Base-by-base conservation (phyloP, 805 yeast genomes). In the Pichia occidentalis region DNA sequence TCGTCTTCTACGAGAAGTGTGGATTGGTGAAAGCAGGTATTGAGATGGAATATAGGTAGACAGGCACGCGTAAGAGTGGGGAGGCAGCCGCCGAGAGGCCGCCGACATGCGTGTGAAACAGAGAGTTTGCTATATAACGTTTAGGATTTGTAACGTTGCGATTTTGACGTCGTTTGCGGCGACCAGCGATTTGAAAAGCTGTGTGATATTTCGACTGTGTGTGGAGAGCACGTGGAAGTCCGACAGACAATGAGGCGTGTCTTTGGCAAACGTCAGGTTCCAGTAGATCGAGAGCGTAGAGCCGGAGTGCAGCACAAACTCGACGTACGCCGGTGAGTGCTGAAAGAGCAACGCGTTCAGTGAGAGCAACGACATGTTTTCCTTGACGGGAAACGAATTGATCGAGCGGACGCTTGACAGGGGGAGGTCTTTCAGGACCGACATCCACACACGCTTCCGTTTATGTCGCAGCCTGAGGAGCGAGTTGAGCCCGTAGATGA, bases 1-100 rank as follows among this genome's bases (percentile, higher is more conserved):
- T 77, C 25, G 80, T 75, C 4, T 90, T 90, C 59, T 90, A 90
- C 58, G 84, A 85, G 50, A 88, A 86, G 59, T 90, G 97, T 66
- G 94, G 88, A 3, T 78, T 75, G 56, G 56, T 57, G 12, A 64
- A 70, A 39, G 81, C 73, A 18, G 92, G 92, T 11, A 59, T 73
- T 26, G 85, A 80, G 52, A 83, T 83, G 94, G 72, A 72, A 30
- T 63, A 54, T 40, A 64, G 83, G 43, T 69, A 65, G n/a, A n/a
- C n/a, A n/a, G n/a, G n/a, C n/a, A n/a, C n/a, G n/a, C n/a, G 42
- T 56, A 44, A 47, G 14, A 16, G 5, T n/a, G 13, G n/a, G 24
- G 9, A 24, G n/a, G 27, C 14, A 13, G 14, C 14, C n/a, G 27
- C 14, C n/a, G n/a, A 24, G 14, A 8, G 27, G 5, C 14, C 14